Conservation (phyloP, 1,284 basidiomycete species). For the Puccinia novopanici region DNA sequence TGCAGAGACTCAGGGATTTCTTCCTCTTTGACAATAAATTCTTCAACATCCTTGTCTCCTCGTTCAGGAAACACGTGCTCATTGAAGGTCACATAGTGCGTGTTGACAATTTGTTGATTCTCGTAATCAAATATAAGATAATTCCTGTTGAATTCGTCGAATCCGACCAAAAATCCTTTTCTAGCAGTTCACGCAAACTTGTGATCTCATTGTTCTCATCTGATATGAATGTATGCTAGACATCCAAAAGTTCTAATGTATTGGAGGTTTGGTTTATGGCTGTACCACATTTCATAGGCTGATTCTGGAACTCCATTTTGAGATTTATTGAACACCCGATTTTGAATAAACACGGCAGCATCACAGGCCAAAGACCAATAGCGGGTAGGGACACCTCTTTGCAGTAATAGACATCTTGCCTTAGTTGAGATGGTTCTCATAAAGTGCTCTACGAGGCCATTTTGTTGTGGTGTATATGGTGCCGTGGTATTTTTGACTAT, state of each 20-base stretch:
- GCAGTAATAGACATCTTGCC: not conserved
- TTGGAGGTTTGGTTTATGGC: not conserved
- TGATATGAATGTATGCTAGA: not conserved
- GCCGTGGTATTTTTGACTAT: not conserved
- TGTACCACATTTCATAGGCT: too few species aligned
- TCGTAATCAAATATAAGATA: conserved; percentile 12
- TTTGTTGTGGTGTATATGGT: conserved; percentile 17
- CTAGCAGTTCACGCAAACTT: not conserved
- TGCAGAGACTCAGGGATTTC: not conserved
- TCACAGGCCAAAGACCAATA: not conserved
- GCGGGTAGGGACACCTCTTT: not conserved
- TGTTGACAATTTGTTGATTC: not conserved
- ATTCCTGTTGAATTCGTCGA: not conserved
- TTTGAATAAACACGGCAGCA: too few species aligned
- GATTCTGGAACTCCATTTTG: too few species aligned
- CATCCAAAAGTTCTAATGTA: conserved; percentile 19
- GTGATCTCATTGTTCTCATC: not conserved
- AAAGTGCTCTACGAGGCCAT: not conserved
- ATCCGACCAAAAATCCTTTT: not conserved
- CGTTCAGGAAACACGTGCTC: not conserved
- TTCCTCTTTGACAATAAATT: not conserved
- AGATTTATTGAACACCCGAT: not conserved
- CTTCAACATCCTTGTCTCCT: not conserved
- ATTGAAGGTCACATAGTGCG: conserved; percentile 21
- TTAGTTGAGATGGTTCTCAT: not conserved